A percentile compares a stretch with the other conserved stretches of the same genome.
phyloP scores from a whole-genome alignment of 192 early-diverging fungal genomes.

The Phlyctochytrium planicorne region DNA sequence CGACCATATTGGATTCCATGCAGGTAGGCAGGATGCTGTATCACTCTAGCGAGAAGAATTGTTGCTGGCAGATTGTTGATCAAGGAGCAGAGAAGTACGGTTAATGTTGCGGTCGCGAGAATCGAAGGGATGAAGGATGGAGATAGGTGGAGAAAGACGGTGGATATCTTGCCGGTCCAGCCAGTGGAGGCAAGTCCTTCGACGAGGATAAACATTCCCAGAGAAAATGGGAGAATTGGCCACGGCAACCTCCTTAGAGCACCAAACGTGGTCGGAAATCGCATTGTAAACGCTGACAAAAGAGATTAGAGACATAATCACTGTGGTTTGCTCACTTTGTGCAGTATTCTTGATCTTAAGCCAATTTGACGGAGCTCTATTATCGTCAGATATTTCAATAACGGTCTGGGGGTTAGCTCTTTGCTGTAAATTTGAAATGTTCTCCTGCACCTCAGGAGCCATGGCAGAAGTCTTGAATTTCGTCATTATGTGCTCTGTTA shows the following conservation, averaged over 20 bases:
- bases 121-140: conserved; percentile 48
- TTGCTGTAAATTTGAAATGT: too few species aligned
- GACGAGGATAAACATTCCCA: conserved; percentile 87
- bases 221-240: conserved; percentile 71
- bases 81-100: conserved; percentile 67
- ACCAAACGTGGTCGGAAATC: neutral
- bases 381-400: too few species aligned
- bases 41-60: conserved; percentile 72
- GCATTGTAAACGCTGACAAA: neutral
- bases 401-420: too few species aligned
- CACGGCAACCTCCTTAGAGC: conserved; percentile 65
- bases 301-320: too few species aligned
- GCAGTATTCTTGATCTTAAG: too few species aligned
- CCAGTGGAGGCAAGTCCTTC: conserved; percentile 64
- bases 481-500: too few species aligned
- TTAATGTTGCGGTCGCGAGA: conserved; percentile 60
- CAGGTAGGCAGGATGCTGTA: conserved; percentile 65
- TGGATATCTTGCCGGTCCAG: conserved; percentile 71
- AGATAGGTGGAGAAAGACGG: conserved; percentile 48
- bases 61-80: conserved; percentile 89
- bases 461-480: too few species aligned
- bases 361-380: too few species aligned
- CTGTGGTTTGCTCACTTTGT: too few species aligned
- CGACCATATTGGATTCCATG: conserved; percentile 23
- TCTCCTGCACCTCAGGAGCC: too few species aligned